Evolutionary conservation across 768 basidiomycete genomes (phyloP).

Genomic region (Phaeotremella skinneri): DNA sequence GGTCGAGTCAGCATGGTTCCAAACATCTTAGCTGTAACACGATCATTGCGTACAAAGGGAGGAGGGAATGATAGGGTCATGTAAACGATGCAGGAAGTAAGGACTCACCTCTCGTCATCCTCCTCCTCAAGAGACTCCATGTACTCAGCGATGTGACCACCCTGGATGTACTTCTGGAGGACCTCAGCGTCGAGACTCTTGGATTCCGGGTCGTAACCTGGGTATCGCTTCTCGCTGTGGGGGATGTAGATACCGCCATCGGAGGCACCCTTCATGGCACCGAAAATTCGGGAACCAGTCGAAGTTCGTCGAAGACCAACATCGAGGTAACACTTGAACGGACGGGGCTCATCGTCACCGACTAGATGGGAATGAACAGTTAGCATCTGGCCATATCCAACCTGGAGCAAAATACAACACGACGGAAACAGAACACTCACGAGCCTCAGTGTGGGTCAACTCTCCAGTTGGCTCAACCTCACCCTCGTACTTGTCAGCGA

Average conservation of each 20-base stretch:
- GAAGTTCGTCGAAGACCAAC: slow-evolving; percentile 97
- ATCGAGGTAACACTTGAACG: slow-evolving; percentile 99
- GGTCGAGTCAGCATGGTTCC: background rate
- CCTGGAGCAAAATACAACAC: too few relatives aligned
- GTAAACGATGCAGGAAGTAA: background rate
- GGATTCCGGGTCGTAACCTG: slow-evolving; percentile 87
- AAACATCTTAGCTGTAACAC: background rate
- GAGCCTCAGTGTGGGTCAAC: slow-evolving; percentile 72
- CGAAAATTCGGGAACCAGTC: slow-evolving; percentile 95
- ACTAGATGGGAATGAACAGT: slow-evolving; percentile 51
- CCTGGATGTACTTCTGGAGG: slow-evolving; percentile 95
- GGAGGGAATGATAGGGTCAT: too few relatives aligned
- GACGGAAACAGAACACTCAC: slow-evolving; percentile 17
- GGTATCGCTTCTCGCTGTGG: slow-evolving; percentile 97
- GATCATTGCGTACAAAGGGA: background rate
- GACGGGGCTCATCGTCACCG: slow-evolving; percentile 90
- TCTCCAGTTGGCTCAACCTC: slow-evolving; percentile 86
- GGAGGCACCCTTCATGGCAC: slow-evolving; percentile 96
- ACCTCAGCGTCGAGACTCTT: slow-evolving; percentile 92
- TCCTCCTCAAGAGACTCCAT: slow-evolving; percentile 99
- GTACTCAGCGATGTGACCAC: slow-evolving; percentile 98
- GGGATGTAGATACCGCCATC: slow-evolving; percentile 98
- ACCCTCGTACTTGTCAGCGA: slow-evolving; percentile 98
- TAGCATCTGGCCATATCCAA: background rate
- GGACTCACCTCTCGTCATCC: slow-evolving; percentile 77